Conservation (phyloP, 139 green algal genomes). For the Klebsormidium nitens region DNA sequence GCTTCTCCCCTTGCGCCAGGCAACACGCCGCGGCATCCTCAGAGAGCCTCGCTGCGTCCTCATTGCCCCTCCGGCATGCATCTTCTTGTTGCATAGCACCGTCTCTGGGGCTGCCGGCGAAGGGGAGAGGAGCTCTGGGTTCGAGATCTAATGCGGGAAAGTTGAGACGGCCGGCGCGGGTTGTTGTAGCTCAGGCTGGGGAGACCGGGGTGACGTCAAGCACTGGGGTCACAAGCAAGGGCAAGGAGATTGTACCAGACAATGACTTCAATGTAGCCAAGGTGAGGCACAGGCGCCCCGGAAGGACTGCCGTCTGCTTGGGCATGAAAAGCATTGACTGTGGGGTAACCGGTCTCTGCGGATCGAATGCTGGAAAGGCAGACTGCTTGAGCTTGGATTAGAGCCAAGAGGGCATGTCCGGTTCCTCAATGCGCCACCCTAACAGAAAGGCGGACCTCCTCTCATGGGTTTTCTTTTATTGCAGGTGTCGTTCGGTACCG, state of each 20-base stretch:
- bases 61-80: no score
- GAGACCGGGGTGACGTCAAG: no score
- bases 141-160: no score
- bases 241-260: conserved; percentile 32
- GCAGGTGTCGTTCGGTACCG: conserved; percentile 46
- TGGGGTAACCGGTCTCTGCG: neutral
- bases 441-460: neutral
- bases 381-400: neutral
- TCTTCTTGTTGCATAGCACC: no score
- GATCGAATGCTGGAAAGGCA: neutral
- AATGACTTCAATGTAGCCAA: conserved; percentile 39
- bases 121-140: no score
- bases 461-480: neutral
- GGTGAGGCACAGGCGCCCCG: conserved; percentile 1
- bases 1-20: no score
- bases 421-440: neutral
- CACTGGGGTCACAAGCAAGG: no score
- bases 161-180: no score
- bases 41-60: no score
- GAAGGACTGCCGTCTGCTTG: neutral
- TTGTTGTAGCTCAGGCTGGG: no score
- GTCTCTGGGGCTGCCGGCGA: no score
- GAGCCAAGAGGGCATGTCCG: neutral
- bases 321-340: neutral
- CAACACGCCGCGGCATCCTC: no score